Conservation (phyloP, 2,329 filamentous ascomycete species). For the Sodiomyces alkalinus region DNA sequence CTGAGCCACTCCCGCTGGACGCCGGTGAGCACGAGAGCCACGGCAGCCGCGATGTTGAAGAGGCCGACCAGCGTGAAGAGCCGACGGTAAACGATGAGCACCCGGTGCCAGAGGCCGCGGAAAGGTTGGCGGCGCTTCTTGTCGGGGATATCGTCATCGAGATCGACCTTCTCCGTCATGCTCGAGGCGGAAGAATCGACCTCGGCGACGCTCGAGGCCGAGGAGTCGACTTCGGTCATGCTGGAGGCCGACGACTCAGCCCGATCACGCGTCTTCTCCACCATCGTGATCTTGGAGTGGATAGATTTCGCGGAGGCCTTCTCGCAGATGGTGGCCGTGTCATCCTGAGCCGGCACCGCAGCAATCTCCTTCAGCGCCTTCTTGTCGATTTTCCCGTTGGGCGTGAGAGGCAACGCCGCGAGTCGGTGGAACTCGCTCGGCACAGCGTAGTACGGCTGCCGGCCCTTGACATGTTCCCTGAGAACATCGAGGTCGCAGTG, state of each 20-base stretch:
- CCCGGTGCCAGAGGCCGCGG: constrained; percentile 24
- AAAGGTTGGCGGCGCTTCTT: constrained; percentile 24
- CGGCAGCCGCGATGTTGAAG: constrained; percentile 31
- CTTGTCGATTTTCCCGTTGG: constrained; percentile 42
- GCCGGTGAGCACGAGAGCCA: constrained; percentile 21
- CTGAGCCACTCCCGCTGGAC: constrained; percentile 20
- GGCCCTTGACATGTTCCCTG: constrained; percentile 20
- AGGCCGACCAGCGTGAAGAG: constrained; percentile 39
- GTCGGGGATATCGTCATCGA: constrained; percentile 17
- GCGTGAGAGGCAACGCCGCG: constrained; percentile 28
- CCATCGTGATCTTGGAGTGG: constrained; percentile 3
- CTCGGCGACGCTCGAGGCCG: background rate
- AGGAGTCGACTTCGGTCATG: constrained; percentile 1
- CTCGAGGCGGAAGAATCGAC: no score
- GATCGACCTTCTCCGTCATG: constrained; percentile 3
- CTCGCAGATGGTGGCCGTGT: constrained; percentile 1
- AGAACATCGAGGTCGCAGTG: constrained; percentile 19
- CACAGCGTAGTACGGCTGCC: constrained; percentile 38
- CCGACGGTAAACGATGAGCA: constrained; percentile 39
- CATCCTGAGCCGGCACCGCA: constrained; percentile 7
- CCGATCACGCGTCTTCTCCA: constrained; percentile 3
- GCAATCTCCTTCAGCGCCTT: constrained; percentile 21
- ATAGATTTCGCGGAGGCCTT: background rate
- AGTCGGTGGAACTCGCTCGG: constrained; percentile 30
- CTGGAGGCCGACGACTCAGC: background rate